A percentile compares a stretch with the other conserved stretches of the same genome.
These are phyloP conservation scores for Metschnikowia continentalis DNA, from an alignment of 805 yeast genomes.

Conservation along the genomic window DNA sequence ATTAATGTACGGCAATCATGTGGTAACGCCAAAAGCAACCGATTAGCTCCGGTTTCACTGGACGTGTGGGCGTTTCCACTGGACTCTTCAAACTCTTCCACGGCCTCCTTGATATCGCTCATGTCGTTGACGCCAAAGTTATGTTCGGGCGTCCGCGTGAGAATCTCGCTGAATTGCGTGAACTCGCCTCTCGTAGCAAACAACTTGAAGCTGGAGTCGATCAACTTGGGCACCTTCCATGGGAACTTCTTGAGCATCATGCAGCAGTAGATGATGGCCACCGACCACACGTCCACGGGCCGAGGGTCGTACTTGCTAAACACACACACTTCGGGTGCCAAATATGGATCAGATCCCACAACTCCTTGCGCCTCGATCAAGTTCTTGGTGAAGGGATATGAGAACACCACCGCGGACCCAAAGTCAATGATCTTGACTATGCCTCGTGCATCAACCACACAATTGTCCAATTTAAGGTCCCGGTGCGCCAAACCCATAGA, in stretches of 20 bases:
- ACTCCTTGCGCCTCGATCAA: constrained; percentile 77
- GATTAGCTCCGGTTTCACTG: constrained; percentile 63
- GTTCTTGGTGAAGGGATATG: constrained; percentile 75
- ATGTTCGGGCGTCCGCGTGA: constrained; percentile 49
- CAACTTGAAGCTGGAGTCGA: constrained; percentile 78
- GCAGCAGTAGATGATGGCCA: constrained; percentile 86
- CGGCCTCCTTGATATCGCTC: constrained; percentile 19
- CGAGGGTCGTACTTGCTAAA: constrained; percentile 83
- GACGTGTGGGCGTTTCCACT: constrained; percentile 53
- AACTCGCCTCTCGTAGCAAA: constrained; percentile 72
- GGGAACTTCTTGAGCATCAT: constrained; percentile 91
- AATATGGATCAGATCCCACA: constrained; percentile 84
- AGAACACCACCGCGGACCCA: constrained; percentile 89
- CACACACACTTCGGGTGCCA: constrained; percentile 89
- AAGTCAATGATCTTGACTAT: constrained; percentile 88
- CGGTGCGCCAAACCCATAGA: constrained; percentile 85
- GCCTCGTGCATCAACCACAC: constrained; percentile 80
- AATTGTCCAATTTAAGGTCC: constrained; percentile 87
- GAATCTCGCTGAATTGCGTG: constrained; percentile 55
- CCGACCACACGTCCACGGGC: constrained; percentile 93
- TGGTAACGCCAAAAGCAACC: constrained; percentile 67
- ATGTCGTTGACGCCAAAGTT: constrained; percentile 16
- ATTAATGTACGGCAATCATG: constrained; percentile 63
- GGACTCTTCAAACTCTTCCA: constrained; percentile 15
- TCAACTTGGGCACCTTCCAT: constrained; percentile 85